Percentiles rank a stretch among this genome's conserved stretches.
These are phyloP conservation scores for Metschnikowia bowlesiae DNA, from an alignment of 805 yeast genomes.

Conservation along the genomic window DNA sequence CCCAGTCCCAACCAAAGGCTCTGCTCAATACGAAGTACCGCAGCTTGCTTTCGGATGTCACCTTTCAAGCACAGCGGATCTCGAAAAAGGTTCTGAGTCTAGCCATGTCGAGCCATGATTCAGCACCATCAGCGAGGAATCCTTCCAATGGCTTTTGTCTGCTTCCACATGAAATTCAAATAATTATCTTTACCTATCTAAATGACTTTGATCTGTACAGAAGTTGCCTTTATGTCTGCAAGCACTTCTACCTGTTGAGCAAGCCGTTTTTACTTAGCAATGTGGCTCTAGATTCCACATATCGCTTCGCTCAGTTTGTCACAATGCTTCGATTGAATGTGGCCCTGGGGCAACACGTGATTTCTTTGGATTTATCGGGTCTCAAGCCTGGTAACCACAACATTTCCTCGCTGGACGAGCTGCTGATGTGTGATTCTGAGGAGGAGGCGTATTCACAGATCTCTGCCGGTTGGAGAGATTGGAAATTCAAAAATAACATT, in stretches of 20 bases:
- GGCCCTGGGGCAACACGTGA: slow-evolving; percentile 53
- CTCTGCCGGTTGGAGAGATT: slow-evolving; percentile 87
- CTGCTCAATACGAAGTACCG: slow-evolving; percentile 45
- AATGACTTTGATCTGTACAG: slow-evolving; percentile 32
- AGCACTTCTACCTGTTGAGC: slow-evolving; percentile 46
- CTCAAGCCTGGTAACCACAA: slow-evolving; percentile 33
- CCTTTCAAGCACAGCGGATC: slow-evolving; percentile 38
- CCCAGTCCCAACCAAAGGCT: slow-evolving; percentile 13
- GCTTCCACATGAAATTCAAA: slow-evolving; percentile 44
- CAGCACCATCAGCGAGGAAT: not conserved
- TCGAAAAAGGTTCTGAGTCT: slow-evolving; percentile 25
- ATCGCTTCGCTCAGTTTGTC: slow-evolving; percentile 76
- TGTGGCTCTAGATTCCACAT: slow-evolving; percentile 63
- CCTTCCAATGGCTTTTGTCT: slow-evolving; percentile 15
- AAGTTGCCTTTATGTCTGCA: slow-evolving; percentile 47
- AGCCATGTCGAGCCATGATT: not conserved
- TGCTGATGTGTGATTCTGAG: slow-evolving; percentile 1
- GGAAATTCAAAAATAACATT: slow-evolving; percentile 72
- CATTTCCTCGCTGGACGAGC: slow-evolving; percentile 10
- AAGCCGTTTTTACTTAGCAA: slow-evolving; percentile 51
- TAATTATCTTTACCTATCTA: slow-evolving; percentile 33
- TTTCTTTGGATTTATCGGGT: slow-evolving; percentile 53
- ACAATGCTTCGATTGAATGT: slow-evolving; percentile 57
- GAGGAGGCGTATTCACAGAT: slow-evolving; percentile 18
- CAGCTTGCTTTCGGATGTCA: slow-evolving; percentile 46